These are phyloP conservation scores for Emmonsiellopsis sp. DNA, from an alignment of 2,329 filamentous ascomycete species.

Conservation along the genomic window DNA sequence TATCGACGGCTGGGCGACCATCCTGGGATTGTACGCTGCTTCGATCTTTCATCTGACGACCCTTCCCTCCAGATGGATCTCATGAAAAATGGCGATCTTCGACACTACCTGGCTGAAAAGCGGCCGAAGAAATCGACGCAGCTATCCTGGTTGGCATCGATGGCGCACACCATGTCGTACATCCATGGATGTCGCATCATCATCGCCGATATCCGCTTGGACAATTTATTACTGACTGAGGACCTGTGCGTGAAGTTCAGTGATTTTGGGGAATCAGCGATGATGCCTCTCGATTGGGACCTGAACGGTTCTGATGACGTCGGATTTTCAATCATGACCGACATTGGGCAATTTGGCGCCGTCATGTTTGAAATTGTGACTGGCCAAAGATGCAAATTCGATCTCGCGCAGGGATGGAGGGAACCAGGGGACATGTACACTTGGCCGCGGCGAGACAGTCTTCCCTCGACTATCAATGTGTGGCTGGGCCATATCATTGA, in stretches of 20 bases:
- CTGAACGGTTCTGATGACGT: slow-evolving; percentile 5
- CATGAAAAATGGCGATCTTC: slow-evolving; percentile 20
- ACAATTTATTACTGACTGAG: slow-evolving; percentile 20
- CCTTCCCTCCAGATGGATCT: slow-evolving; percentile 13
- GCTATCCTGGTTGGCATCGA: slow-evolving; percentile 17
- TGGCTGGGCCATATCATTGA: slow-evolving; percentile 8
- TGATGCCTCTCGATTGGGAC: slow-evolving; percentile 10
- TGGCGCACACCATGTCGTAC: slow-evolving; percentile 16
- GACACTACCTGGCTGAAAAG: slow-evolving; percentile 11
- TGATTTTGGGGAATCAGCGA: slow-evolving; percentile 15
- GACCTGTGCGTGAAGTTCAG: slow-evolving; percentile 14
- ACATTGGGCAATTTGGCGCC: slow-evolving; percentile 5
- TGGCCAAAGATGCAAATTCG: slow-evolving; percentile 5
- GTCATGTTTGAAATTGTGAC: slow-evolving; percentile 10
- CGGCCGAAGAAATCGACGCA: slow-evolving; percentile 11
- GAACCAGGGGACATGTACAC: not conserved
- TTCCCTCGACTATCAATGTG: slow-evolving; percentile 3
- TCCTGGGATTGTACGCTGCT: slow-evolving; percentile 7
- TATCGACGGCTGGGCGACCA: slow-evolving; percentile 5
- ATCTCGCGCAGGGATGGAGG: slow-evolving; percentile 1
- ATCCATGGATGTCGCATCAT: slow-evolving; percentile 19
- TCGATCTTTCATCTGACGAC: slow-evolving; percentile 5
- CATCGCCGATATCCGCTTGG: slow-evolving; percentile 20
- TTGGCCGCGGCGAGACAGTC: slow-evolving; percentile 1
- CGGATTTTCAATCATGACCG: slow-evolving; percentile 4